phyloP scores from a whole-genome alignment of 192 early-diverging fungal species.

The Oehlia diaphana region DNA sequence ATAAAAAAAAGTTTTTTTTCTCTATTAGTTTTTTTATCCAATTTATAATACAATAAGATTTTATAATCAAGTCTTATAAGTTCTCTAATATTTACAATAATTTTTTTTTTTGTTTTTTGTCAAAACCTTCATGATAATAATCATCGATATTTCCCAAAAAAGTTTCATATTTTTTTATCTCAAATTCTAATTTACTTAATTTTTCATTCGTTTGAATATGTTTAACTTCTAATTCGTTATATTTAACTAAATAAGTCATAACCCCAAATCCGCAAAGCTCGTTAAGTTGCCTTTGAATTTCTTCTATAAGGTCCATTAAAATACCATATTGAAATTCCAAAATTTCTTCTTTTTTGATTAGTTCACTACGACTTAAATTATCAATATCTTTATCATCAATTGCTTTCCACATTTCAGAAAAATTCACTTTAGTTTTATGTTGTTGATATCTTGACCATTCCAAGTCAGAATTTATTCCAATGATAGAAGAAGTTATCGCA shows the following conservation, averaged over 20 bases:
- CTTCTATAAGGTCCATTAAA: background rate
- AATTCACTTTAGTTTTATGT: background rate
- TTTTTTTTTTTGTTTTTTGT: background rate
- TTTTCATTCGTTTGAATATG: background rate
- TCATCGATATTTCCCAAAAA: background rate
- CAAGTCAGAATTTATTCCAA: conserved; percentile 50
- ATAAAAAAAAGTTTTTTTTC: no score
- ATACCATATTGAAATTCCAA: background rate
- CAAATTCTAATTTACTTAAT: background rate
- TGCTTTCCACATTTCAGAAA: background rate
- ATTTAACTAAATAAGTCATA: background rate
- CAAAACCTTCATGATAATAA: background rate
- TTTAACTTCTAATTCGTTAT: background rate
- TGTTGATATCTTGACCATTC: conserved; percentile 38
- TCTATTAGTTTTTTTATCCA: no score
- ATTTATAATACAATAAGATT: no score
- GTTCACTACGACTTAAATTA: background rate
- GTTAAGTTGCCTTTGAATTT: background rate
- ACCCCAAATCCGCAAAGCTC: background rate
- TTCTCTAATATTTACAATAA: background rate
- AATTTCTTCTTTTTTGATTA: background rate
- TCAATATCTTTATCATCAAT: background rate
- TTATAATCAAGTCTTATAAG: no score
- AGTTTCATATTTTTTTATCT: background rate
- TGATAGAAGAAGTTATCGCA: conserved; percentile 54